Conservation (phyloP, 2,329 filamentous ascomycete genomes). For the Beauveria australis region DNA sequence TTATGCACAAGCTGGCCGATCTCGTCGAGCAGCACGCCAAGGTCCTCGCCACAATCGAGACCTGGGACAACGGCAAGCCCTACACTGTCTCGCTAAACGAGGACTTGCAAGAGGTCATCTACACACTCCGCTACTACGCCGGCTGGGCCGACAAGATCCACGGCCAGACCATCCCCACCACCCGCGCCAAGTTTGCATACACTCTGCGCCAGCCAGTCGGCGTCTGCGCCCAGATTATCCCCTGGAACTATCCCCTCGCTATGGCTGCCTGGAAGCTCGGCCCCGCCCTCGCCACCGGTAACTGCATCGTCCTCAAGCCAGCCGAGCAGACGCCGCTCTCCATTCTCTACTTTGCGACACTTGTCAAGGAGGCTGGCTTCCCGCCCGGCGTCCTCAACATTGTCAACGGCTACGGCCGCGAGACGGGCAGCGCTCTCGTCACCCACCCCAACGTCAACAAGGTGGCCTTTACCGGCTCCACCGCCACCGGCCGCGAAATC, state of each 20-base stretch:
- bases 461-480: conserved; percentile 72
- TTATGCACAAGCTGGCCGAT: conserved; percentile 64
- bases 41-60: conserved; percentile 48
- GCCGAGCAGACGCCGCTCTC: conserved; percentile 61
- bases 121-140: conserved; percentile 61
- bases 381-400: conserved; percentile 72
- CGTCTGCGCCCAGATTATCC: conserved; percentile 66
- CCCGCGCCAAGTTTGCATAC: conserved; percentile 62
- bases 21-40: conserved; percentile 57
- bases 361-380: conserved; percentile 67
- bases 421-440: conserved; percentile 60
- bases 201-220: conserved; percentile 70
- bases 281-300: conserved; percentile 58
- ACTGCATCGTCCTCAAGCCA: conserved; percentile 56
- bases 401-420: conserved; percentile 61
- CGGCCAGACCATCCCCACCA: conserved; percentile 67
- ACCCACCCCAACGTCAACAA: conserved; percentile 64
- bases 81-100: conserved; percentile 58
- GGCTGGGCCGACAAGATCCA: conserved; percentile 74
- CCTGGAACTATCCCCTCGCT: conserved; percentile 58
- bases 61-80: conserved; percentile 72
- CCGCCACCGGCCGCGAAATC: conserved; percentile 61
- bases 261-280: conserved; percentile 62
- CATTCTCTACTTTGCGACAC: conserved; percentile 54
- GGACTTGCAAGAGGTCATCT: conserved; percentile 44